Conservation (phyloP, 1,284 basidiomycete genomes). For the Fomitiporia mediterranea region DNA sequence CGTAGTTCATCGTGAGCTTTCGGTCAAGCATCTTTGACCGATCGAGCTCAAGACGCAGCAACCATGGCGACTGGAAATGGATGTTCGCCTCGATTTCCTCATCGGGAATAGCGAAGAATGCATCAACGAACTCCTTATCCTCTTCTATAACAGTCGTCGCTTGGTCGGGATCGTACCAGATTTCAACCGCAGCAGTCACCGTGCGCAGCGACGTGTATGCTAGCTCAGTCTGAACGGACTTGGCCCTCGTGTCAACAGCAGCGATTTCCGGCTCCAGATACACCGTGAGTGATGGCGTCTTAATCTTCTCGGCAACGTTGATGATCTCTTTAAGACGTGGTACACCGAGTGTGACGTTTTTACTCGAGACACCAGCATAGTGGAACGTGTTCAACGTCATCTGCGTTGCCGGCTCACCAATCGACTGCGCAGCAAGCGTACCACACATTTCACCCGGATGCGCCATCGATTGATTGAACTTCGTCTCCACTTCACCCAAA, state of each 20-base stretch:
- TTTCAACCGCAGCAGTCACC: conserved; percentile 93
- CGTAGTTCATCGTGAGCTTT: conserved; percentile 93
- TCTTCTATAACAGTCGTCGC: conserved; percentile 94
- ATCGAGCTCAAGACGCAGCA: conserved; percentile 94
- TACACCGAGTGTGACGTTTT: conserved; percentile 97
- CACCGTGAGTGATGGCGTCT: conserved; percentile 93
- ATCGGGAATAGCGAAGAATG: conserved; percentile 99
- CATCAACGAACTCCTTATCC: conserved; percentile 94
- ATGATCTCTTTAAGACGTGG: conserved; percentile 98
- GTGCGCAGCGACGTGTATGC: conserved; percentile 94
- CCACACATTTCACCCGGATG: conserved; percentile 99
- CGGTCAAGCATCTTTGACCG: conserved; percentile 98
- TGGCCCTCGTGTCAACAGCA: conserved; percentile 59
- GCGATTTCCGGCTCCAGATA: conserved; percentile 79
- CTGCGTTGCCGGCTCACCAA: conserved; percentile 98
- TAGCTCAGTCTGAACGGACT: conserved; percentile 88
- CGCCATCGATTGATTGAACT: conserved; percentile 88
- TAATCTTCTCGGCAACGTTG: conserved; percentile 98
- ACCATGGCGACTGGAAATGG: conserved; percentile 93
- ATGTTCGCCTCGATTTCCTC: conserved; percentile 92
- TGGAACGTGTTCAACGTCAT: conserved; percentile 99
- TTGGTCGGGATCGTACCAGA: conserved; percentile 97
- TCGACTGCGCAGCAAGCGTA: conserved; percentile 95
- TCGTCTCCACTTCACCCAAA: conserved; percentile 90
- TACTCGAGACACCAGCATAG: conserved; percentile 97